Conservation (phyloP, 371 early-diverging fungal genomes). For the Zychaea mexicana region DNA sequence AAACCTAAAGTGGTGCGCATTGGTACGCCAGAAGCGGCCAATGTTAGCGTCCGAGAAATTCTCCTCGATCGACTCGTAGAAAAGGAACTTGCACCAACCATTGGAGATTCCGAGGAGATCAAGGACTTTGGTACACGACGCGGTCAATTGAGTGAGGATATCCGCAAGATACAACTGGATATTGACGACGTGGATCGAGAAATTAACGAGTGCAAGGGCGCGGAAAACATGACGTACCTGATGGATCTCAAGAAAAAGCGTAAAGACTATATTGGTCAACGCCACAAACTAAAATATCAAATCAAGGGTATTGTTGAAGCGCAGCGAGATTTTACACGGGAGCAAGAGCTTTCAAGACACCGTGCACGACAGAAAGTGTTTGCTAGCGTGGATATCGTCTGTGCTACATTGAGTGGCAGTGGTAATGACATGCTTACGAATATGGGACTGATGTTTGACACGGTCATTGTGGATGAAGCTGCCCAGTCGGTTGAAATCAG, state of each 20-base stretch:
- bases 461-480: conserved; percentile 97
- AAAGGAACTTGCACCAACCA: conserved; percentile 42
- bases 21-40: conserved; percentile 77
- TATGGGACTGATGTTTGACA: conserved; percentile 67
- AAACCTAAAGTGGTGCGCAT: conserved; percentile 83
- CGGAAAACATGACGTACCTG: conserved; percentile 11
- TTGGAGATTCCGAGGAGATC: conserved; percentile 14
- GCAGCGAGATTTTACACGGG: conserved; percentile 44
- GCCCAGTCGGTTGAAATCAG: conserved; percentile 95
- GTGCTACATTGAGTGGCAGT: conserved; percentile 85
- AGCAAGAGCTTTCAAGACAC: conserved; percentile 53
- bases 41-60: conserved; percentile 71
- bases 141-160: conserved; percentile 31
- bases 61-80: conserved; percentile 68
- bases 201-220: conserved; percentile 22
- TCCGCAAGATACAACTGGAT: conserved; percentile 47
- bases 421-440: conserved; percentile 83
- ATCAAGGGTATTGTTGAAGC: conserved; percentile 47
- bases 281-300: conserved; percentile 34
- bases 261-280: conserved; percentile 26
- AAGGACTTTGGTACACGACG: conserved; percentile 23
- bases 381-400: conserved; percentile 73
- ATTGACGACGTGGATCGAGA: conserved; percentile 58
- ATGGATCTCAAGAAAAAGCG: conserved; percentile 32
- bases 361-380: conserved; percentile 71